phyloP scores from a whole-genome alignment of 805 yeast species.

The Maudiozyma barnettii region DNA sequence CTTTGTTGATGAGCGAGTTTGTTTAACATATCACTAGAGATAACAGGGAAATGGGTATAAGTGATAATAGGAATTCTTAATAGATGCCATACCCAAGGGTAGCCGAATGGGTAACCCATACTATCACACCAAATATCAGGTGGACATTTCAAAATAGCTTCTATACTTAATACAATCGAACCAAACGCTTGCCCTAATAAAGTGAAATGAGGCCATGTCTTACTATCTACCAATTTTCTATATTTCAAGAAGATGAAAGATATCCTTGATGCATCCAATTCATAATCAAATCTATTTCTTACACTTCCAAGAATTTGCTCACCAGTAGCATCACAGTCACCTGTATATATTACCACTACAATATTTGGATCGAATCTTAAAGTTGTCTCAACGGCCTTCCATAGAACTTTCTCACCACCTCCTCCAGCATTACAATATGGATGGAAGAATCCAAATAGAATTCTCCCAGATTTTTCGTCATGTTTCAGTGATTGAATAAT shows the following conservation, averaged over 20 bases:
- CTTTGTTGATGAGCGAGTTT: conserved; percentile 36
- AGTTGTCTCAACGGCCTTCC: conserved; percentile 84
- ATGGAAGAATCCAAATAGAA: conserved; percentile 80
- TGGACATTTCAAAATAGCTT: conserved; percentile 54
- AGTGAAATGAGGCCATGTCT: conserved; percentile 71
- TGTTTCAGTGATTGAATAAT: not conserved
- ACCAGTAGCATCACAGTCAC: conserved; percentile 44
- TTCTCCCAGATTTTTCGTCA: conserved; percentile 10
- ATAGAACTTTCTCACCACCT: conserved; percentile 93
- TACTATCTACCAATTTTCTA: conserved; percentile 56
- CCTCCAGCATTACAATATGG: conserved; percentile 96
- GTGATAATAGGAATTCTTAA: conserved; percentile 69
- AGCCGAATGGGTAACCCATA: conserved; percentile 85
- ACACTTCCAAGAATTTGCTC: conserved; percentile 44
- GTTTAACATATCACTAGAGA: conserved; percentile 77
- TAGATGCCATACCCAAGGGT: conserved; percentile 47
- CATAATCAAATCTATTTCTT: conserved; percentile 44
- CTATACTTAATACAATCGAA: conserved; percentile 54
- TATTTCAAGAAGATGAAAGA: conserved; percentile 51
- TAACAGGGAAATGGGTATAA: conserved; percentile 91
- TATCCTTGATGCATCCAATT: conserved; percentile 42
- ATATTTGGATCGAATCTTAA: conserved; percentile 39
- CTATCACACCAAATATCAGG: conserved; percentile 96
- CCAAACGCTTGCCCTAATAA: conserved; percentile 84
- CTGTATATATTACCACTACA: conserved; percentile 65